Evolutionary conservation across 352 stramenopile species (phyloP).

Genomic region (Globisporangium echinulatum): DNA sequence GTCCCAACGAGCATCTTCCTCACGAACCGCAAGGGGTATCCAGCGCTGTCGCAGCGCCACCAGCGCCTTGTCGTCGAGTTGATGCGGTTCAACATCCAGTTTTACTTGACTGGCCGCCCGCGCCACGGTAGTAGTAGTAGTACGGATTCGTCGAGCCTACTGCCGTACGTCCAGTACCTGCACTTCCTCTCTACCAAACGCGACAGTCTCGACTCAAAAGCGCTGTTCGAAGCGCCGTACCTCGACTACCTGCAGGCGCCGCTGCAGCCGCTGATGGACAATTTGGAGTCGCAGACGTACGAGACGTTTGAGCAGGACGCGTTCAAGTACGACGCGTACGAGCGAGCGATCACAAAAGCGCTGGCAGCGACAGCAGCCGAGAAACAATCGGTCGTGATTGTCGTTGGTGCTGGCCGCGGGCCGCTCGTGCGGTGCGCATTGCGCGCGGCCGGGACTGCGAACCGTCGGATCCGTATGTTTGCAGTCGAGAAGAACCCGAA

Average conservation of each 20-base stretch:
- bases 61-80: constrained; percentile 77
- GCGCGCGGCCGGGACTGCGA: constrained; percentile 50
- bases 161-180: constrained; percentile 93
- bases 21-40: constrained; percentile 95
- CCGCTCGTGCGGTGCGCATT: constrained; percentile 91
- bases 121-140: constrained; percentile 36
- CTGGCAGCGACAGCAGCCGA: constrained; percentile 48
- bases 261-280: constrained; percentile 97
- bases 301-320: constrained; percentile 98
- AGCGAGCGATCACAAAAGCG: constrained; percentile 87
- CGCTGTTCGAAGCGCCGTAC: constrained; percentile 90
- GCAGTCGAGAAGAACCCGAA: constrained; percentile 99
- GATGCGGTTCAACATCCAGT: constrained; percentile 82
- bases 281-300: constrained; percentile 98
- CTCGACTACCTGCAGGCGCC: constrained; percentile 95
- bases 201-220: constrained; percentile 63
- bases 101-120: constrained; percentile 76
- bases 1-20: constrained; percentile 91
- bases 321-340: constrained; percentile 98
- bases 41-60: constrained; percentile 90
- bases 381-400: constrained; percentile 79
- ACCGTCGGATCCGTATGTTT: constrained; percentile 85
- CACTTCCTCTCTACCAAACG: constrained; percentile 86
- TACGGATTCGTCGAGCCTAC: constrained; percentile 19
- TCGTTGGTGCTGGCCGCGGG: constrained; percentile 93